Evolutionary conservation across 2,329 filamentous ascomycete genomes (phyloP).

Genomic region (Fusarium sambucinum): DNA sequence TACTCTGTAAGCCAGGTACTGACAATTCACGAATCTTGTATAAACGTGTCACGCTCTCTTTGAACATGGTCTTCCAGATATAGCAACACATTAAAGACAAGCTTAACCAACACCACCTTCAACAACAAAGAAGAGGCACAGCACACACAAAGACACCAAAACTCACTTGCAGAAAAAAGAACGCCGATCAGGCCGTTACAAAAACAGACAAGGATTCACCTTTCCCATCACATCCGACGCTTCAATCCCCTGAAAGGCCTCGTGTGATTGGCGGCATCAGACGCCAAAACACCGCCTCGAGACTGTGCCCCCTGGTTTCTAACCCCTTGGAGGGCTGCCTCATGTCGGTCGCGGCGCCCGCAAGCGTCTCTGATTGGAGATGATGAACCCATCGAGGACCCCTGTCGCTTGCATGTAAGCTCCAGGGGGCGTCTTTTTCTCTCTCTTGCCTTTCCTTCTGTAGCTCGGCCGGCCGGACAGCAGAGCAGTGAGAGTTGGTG

Average conservation of each 20-base stretch:
- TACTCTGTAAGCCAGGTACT: constrained; percentile 5
- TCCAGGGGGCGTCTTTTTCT: constrained; percentile 23
- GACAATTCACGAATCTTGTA: constrained; percentile 23
- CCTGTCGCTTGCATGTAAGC: constrained; percentile 37
- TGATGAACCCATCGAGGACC: constrained; percentile 17
- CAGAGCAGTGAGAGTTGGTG: constrained; percentile 17
- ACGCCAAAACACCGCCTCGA: constrained; percentile 40
- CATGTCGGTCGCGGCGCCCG: constrained; percentile 44
- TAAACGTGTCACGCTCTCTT: constrained; percentile 31
- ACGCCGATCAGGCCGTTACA: constrained; percentile 45
- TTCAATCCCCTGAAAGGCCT: constrained; percentile 41
- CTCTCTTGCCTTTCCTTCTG: background rate
- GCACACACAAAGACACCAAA: constrained; percentile 19
- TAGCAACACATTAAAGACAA: constrained; percentile 12
- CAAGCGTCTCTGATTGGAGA: constrained; percentile 40
- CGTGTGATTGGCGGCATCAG: constrained; percentile 43
- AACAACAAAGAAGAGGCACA: constrained; percentile 27
- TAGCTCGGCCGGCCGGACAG: background rate
- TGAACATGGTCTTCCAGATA: constrained; percentile 16
- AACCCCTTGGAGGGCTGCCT: constrained; percentile 40
- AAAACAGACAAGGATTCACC: constrained; percentile 40
- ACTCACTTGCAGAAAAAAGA: constrained; percentile 22
- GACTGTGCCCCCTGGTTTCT: constrained; percentile 30
- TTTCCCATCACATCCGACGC: constrained; percentile 37
- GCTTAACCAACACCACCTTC: background rate